phyloP scores from a whole-genome alignment of 106 monocot genomes.

The Dioscorea zingiberensis region DNA sequence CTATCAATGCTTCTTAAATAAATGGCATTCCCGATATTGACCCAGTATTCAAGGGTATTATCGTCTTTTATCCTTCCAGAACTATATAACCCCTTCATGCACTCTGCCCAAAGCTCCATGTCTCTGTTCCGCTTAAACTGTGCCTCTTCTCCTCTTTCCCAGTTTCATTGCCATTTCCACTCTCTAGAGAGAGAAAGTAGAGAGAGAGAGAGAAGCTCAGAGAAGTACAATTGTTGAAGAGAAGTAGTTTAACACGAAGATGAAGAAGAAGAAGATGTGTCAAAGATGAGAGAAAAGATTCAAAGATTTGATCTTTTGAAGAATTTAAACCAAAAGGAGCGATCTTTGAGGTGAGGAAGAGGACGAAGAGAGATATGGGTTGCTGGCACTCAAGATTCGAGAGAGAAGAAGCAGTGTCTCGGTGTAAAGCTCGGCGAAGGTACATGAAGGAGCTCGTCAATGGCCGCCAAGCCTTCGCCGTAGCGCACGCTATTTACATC shows the following conservation, averaged over 20 bases:
- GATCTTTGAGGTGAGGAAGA: not conserved
- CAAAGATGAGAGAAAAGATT: not conserved
- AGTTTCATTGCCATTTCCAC: too few relatives aligned
- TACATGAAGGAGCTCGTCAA: constrained; percentile 79
- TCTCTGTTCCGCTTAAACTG: not conserved
- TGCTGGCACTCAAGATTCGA: constrained; percentile 66
- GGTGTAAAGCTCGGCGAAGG: constrained; percentile 78
- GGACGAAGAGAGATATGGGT: constrained; percentile 46
- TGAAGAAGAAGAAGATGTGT: too few relatives aligned
- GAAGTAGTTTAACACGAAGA: too few relatives aligned
- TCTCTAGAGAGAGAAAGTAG: too few relatives aligned
- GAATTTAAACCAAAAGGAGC: not conserved
- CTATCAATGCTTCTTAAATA: not conserved
- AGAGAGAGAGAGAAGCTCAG: not conserved
- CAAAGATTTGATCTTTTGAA: not conserved
- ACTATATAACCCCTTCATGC: constrained; percentile 1
- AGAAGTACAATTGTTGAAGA: too few relatives aligned
- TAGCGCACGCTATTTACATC: constrained; percentile 67
- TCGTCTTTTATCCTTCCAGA: not conserved
- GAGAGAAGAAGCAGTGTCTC: constrained; percentile 62
- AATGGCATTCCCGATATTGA: not conserved
- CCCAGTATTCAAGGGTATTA: not conserved
- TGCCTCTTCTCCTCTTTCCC: not conserved
- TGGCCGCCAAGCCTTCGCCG: constrained; percentile 53
- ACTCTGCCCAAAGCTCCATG: not conserved